Evolutionary conservation across 2,329 filamentous ascomycete species (phyloP).

Genomic region (Camptophora hylomeconis): DNA sequence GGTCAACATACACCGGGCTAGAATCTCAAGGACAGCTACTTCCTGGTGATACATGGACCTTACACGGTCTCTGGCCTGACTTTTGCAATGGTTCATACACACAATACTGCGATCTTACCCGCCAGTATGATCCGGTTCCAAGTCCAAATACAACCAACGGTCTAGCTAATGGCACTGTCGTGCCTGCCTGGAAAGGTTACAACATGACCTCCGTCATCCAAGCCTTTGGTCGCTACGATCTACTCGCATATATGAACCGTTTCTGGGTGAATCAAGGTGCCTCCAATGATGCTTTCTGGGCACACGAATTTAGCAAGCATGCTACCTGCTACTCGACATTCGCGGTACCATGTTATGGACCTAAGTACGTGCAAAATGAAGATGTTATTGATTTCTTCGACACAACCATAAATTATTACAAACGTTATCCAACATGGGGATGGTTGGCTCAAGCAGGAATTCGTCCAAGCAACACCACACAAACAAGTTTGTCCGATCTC

Average conservation of each 20-base stretch:
- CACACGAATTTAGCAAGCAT: constrained; percentile 55
- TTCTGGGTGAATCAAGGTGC: constrained; percentile 49
- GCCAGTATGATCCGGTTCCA: constrained; percentile 51
- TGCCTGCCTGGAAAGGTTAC: constrained; percentile 46
- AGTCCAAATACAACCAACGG: constrained; percentile 52
- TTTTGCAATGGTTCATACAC: constrained; percentile 46
- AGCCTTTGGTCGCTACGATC: constrained; percentile 44
- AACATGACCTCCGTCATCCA: constrained; percentile 46
- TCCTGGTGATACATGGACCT: constrained; percentile 43
- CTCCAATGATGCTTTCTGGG: constrained; percentile 50
- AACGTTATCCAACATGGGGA: constrained; percentile 43
- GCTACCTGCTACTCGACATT: constrained; percentile 56
- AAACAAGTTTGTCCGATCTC: constrained; percentile 41
- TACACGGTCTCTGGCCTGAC: constrained; percentile 48
- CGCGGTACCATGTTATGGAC: constrained; percentile 51
- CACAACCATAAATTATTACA: constrained; percentile 46
- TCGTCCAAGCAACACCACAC: constrained; percentile 44
- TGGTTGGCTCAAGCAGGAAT: constrained; percentile 47
- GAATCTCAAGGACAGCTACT: constrained; percentile 46
- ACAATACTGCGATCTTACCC: constrained; percentile 50
- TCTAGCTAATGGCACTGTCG: constrained; percentile 33
- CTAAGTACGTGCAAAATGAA: constrained; percentile 40
- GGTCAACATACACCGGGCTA: constrained; percentile 50
- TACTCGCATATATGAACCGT: constrained; percentile 53
- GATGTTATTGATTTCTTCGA: constrained; percentile 53